Conservation (phyloP, 2,329 filamentous ascomycete species). For the Botrytis squamosa region DNA sequence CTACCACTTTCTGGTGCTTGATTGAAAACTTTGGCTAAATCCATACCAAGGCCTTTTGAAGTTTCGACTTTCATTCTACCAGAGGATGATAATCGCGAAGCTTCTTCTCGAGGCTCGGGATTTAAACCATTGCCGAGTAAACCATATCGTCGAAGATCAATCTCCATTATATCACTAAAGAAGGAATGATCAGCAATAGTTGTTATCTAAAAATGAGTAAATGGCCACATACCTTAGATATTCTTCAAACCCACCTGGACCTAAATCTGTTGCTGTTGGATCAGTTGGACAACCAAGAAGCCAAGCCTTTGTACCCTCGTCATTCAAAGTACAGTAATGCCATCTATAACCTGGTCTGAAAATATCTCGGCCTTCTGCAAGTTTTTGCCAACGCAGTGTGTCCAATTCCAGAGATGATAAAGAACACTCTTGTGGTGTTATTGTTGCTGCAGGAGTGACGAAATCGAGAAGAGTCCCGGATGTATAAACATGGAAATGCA, state of each 20-base stretch:
- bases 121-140: slow-evolving; percentile 77
- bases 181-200: slow-evolving; percentile 27
- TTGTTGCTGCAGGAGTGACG: slow-evolving; percentile 86
- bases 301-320: slow-evolving; percentile 95
- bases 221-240: slow-evolving; percentile 60
- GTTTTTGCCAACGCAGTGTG: slow-evolving; percentile 86
- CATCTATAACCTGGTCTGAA: slow-evolving; percentile 91
- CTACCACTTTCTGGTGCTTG: slow-evolving; percentile 79
- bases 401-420: slow-evolving; percentile 85
- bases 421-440: slow-evolving; percentile 83
- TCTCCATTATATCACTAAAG: slow-evolving; percentile 77
- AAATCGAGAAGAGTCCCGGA: slow-evolving; percentile 92
- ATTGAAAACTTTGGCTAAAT: slow-evolving; percentile 85
- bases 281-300: slow-evolving; percentile 89
- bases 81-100: slow-evolving; percentile 49
- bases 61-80: slow-evolving; percentile 49
- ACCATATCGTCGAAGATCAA: slow-evolving; percentile 89
- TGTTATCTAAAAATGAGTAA: neutral
- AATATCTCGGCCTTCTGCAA: slow-evolving; percentile 91
- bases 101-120: slow-evolving; percentile 52
- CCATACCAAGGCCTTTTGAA: slow-evolving; percentile 72
- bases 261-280: slow-evolving; percentile 60
- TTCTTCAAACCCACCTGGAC: slow-evolving; percentile 74
- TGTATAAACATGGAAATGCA: slow-evolving; percentile 93
- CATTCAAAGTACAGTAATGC: slow-evolving; percentile 97